Base-by-base conservation (phyloP, 805 yeast genomes). In the Schwanniomyces occidentalis region DNA sequence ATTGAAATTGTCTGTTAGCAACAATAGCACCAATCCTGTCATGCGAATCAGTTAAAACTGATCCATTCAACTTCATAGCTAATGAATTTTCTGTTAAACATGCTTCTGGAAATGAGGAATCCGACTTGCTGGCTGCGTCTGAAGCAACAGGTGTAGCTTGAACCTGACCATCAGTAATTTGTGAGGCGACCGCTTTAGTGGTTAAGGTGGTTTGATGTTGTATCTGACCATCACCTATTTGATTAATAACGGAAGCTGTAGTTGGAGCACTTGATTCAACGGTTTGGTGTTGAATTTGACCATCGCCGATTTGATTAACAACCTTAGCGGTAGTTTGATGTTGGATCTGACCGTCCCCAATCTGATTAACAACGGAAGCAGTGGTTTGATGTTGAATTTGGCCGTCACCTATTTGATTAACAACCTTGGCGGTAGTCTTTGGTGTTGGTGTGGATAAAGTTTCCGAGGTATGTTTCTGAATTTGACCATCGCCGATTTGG, bases 1-100 rank as follows among this genome's bases (percentile, higher is more conserved):
- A 80, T 65, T 80, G 87, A 75, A 81, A 79, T 69, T 83, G 91
- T 70, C 84, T 73, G 61, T 68, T 68, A 38, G 73, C 71, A 43
- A 68, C 73, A 52, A 68, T 67, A 27, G 70, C 63, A 35, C 73
- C 73, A 41, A 67, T 48, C 58, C 73, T 63, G 28, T 66, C 69
- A 42, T 58, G 38, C n/a, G 57, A 40, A 44, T 68, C 73, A 22
- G 62, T 61, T 41, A 63, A 51, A 16, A 51, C 34, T 32, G 54
- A 47, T 16, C 36, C 48, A 12, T 40, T 37, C 35, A 54, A 52
- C 24, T 38, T 42, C 45, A 51, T 44, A 29, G 44, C 37, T 32
- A 54, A 50, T 10, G 58, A 65, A 44, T 69, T 63, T 27, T 61
- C 61, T 31, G 69, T 59, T 34, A 65, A 54, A 61, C 85, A 78